Conservation (phyloP, 129 eudicot genomes). For the Ambrosia trifida region DNA sequence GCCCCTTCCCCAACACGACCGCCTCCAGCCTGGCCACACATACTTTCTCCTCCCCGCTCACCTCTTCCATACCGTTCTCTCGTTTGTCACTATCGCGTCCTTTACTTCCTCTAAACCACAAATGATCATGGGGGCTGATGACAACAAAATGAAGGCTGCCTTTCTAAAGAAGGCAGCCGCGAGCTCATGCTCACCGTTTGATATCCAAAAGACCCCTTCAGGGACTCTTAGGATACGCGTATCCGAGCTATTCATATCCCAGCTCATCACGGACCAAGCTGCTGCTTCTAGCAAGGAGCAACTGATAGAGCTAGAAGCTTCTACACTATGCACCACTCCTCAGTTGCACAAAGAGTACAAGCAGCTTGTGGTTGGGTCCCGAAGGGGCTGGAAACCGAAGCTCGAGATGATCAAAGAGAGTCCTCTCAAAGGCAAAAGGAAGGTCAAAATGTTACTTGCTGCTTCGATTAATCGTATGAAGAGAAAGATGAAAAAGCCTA, state of each 20-base stretch:
- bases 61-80: slow-evolving; percentile 48
- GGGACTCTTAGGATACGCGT: slow-evolving; percentile 48
- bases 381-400: slow-evolving; percentile 63
- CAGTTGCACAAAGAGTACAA: slow-evolving; percentile 57
- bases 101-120: slow-evolving; percentile 10
- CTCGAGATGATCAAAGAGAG: slow-evolving; percentile 57
- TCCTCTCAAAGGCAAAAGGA: slow-evolving; percentile 27
- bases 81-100: slow-evolving; percentile 46
- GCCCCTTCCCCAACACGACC: slow-evolving; percentile 45
- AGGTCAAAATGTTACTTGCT: slow-evolving; percentile 34
- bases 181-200: slow-evolving; percentile 41
- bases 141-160: slow-evolving; percentile 36
- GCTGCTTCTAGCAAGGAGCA: background rate
- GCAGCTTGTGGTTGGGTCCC: slow-evolving; percentile 45
- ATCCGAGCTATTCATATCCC: slow-evolving; percentile 48
- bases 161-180: slow-evolving; percentile 36
- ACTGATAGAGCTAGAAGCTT: background rate
- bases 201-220: slow-evolving; percentile 50
- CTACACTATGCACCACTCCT: slow-evolving; percentile 50
- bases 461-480: slow-evolving; percentile 35
- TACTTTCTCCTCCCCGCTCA: slow-evolving; percentile 55
- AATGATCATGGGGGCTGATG: background rate
- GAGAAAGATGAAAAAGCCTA: slow-evolving; percentile 26
- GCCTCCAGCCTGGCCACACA: slow-evolving; percentile 50
- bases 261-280: slow-evolving; percentile 35